Conservation (phyloP, 305 asterid genomes). For the Stenogyne calaminthoides region DNA sequence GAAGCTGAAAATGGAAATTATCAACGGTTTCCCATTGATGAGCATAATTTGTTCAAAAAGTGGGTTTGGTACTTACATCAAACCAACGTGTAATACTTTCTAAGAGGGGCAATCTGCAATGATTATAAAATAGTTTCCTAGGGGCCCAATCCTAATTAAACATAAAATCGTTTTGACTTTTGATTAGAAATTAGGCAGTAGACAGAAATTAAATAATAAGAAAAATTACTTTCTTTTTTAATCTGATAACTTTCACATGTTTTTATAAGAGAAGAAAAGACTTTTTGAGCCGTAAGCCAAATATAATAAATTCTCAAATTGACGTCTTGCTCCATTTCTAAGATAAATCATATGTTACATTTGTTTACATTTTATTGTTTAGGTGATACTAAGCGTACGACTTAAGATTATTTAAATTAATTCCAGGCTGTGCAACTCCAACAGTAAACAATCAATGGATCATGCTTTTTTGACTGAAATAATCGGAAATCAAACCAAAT, state of each 20-base stretch:
- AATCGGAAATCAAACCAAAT: constrained; percentile 30
- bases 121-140: background rate
- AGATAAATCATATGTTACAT: background rate
- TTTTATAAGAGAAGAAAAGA: constrained; percentile 33
- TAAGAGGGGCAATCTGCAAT: background rate
- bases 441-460: background rate
- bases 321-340: constrained; percentile 9
- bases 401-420: background rate
- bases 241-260: constrained; percentile 28
- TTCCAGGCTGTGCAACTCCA: constrained; percentile 26
- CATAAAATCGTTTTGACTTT: constrained; percentile 11
- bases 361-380: background rate
- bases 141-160: constrained; percentile 15
- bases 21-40: constrained; percentile 30
- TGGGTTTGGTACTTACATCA: background rate
- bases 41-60: constrained; percentile 20
- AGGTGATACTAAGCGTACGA: background rate
- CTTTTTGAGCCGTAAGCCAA: constrained; percentile 20
- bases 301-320: background rate
- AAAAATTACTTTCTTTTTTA: background rate
- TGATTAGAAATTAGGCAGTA: constrained; percentile 36
- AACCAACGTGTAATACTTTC: background rate
- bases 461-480: constrained; percentile 30
- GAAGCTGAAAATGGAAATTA: background rate
- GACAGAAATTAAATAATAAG: background rate